A percentile compares a stretch with the other conserved stretches of the same genome.
Evolutionary conservation across 2,329 filamentous ascomycete genomes (phyloP).

Genomic region (Aureobasidium namibiae): DNA sequence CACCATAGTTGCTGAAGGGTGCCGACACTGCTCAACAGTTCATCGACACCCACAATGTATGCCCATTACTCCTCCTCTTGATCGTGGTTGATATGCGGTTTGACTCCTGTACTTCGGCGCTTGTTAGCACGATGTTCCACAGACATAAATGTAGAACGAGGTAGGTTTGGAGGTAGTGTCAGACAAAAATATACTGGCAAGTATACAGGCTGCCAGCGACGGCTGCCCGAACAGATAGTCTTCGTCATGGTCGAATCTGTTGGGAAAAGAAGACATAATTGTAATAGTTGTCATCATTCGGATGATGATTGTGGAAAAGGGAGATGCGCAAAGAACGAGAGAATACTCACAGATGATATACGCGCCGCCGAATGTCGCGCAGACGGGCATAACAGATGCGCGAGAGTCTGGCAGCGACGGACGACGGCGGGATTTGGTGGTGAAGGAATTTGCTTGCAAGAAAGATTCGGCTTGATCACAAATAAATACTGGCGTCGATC

Average conservation of each 20-base stretch:
- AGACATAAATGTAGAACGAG: constrained; percentile 6
- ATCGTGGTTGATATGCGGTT: background rate
- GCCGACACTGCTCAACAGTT: background rate
- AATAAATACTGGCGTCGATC: background rate
- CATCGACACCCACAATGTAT: background rate
- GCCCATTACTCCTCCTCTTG: background rate
- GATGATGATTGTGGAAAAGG: constrained; percentile 14
- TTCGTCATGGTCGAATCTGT: constrained; percentile 85
- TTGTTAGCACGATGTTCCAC: constrained; percentile 1
- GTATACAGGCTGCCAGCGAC: constrained; percentile 65
- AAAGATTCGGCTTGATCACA: background rate
- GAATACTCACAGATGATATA: constrained; percentile 4
- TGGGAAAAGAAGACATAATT: constrained; percentile 76
- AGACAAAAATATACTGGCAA: constrained; percentile 83
- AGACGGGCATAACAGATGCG: constrained; percentile 3
- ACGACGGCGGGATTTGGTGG: background rate
- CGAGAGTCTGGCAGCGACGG: background rate
- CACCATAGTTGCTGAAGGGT: background rate
- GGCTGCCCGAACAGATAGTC: constrained; percentile 57
- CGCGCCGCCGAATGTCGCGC: background rate
- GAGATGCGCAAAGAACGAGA: constrained; percentile 3
- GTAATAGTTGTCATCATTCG: constrained; percentile 63
- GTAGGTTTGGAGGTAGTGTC: constrained; percentile 36
- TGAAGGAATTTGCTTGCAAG: constrained; percentile 1
- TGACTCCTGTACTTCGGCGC: background rate